Evolutionary conservation across 306 rosid genomes (phyloP).

Genomic region (Malus asiatica): DNA sequence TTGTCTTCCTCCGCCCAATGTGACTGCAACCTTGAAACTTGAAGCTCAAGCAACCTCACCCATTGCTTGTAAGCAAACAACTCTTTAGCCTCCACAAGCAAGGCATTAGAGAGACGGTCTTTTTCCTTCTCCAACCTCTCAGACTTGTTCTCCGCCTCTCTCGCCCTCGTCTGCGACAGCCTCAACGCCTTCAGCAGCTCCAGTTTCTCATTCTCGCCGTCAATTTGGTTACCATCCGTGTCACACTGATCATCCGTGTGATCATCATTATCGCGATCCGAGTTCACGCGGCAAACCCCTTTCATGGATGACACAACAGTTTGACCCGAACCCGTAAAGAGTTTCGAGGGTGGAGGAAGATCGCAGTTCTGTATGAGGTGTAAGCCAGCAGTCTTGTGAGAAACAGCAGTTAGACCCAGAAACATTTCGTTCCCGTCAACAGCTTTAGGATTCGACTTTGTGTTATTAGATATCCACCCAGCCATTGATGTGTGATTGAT

Average conservation of each 20-base stretch:
- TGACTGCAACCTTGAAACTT: slow-evolving; percentile 43
- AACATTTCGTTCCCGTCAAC: slow-evolving; percentile 25
- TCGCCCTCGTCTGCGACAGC: slow-evolving; percentile 66
- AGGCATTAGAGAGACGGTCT: slow-evolving; percentile 39
- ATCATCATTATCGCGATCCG: slow-evolving; percentile 15
- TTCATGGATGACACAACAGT: slow-evolving; percentile 40
- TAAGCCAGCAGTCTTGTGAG: slow-evolving; percentile 33
- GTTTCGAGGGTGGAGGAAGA: slow-evolving; percentile 86
- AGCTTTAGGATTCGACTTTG: slow-evolving; percentile 10
- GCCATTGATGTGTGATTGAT: slow-evolving; percentile 19
- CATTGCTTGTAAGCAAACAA: slow-evolving; percentile 54
- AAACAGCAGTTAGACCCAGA: slow-evolving; percentile 32
- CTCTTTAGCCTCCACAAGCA: slow-evolving; percentile 50
- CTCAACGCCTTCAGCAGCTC: slow-evolving; percentile 72
- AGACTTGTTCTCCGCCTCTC: slow-evolving; percentile 69
- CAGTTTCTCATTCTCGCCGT: slow-evolving; percentile 29
- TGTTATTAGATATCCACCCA: slow-evolving; percentile 7
- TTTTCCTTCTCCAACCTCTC: slow-evolving; percentile 43
- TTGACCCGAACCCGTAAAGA: slow-evolving; percentile 42
- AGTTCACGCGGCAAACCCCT: slow-evolving; percentile 13
- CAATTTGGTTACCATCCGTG: neutral
- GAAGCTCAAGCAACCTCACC: slow-evolving; percentile 66
- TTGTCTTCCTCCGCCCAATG: slow-evolving; percentile 10
- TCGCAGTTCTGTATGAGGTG: slow-evolving; percentile 86
- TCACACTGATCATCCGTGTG: neutral